Base-by-base conservation (phyloP, 2,329 filamentous ascomycete species). In the Diaporthe sp. region DNA sequence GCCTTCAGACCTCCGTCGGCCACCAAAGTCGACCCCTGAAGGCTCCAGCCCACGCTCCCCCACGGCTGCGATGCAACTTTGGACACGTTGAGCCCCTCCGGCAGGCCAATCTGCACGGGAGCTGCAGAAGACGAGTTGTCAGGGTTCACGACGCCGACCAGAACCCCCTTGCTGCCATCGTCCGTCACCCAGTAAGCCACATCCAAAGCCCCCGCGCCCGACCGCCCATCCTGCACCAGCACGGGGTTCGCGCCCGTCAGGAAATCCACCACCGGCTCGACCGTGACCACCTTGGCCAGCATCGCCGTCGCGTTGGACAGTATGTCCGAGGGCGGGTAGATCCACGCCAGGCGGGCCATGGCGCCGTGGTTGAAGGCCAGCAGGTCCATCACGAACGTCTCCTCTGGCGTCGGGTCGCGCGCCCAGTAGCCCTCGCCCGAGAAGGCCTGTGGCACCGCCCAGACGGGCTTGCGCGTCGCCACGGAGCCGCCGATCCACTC, bases 401-500 rank as follows among this genome's bases (percentile, higher is more conserved):
- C 87, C 15, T 80, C 83, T 3, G 81, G 76, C 1, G 84, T 86
- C 12, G 87, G 87, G 75, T 87, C 84, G 15, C 87, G 82, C n/a
- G 79, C 70, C 87, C 87, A 88, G 80, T 88, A 88, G 25, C 82
- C 83, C 79, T 88, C 85, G 60, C 86, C 86, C 74, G 85, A 82
- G 80, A 89, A 88, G 73, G 83, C 84, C 81, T 89, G 87, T 55
- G 87, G 86, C 31, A 75, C 76, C 12, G 79, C 72, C 87, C 87
- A 88, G 79, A 88, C 88, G 34, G 82, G 84, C 79, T 88, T 85
- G 49, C 87, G 86, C 76, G 85, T 81, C 79, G 88, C 87, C 61
- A 82, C 84, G 79, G 88, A 86, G 61, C 86, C 86, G 2, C 85
- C 85, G 1, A 87, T 80, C 83, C 84, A 86, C 1, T 57, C 15